Conservation (phyloP, 345 rosid genomes). For the Erodium maritimum region DNA sequence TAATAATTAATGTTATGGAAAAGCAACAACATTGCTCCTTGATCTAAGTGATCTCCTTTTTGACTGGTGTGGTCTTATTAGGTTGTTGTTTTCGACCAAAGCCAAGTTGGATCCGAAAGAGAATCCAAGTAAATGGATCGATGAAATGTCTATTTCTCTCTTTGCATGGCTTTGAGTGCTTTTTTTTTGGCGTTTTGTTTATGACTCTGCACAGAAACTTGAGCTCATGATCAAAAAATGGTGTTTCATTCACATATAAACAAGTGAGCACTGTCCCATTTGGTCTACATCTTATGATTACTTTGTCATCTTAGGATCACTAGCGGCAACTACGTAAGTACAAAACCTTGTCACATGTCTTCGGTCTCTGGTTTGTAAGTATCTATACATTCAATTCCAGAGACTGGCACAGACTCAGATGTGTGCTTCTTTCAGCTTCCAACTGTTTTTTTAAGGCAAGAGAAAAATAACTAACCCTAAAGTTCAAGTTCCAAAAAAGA, state of each 20-base stretch:
- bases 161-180: not conserved
- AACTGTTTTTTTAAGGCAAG: not conserved
- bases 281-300: not conserved
- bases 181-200: not conserved
- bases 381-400: not conserved
- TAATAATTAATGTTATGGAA: too few relatives aligned
- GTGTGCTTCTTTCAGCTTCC: not conserved
- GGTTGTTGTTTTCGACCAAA: too few relatives aligned
- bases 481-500: not conserved
- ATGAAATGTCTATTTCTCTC: not conserved
- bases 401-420: not conserved
- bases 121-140: too few relatives aligned
- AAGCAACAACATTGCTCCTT: too few relatives aligned
- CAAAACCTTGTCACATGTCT: not conserved
- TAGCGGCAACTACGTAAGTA: not conserved
- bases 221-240: not conserved
- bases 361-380: not conserved
- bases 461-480: not conserved
- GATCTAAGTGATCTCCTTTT: too few relatives aligned
- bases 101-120: too few relatives aligned
- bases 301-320: not conserved
- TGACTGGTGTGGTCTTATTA: too few relatives aligned
- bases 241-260: not conserved
- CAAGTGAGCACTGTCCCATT: not conserved
- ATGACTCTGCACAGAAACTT: not conserved